Base-by-base conservation (phyloP, 345 rosid genomes). In the Salix koriyanagi region DNA sequence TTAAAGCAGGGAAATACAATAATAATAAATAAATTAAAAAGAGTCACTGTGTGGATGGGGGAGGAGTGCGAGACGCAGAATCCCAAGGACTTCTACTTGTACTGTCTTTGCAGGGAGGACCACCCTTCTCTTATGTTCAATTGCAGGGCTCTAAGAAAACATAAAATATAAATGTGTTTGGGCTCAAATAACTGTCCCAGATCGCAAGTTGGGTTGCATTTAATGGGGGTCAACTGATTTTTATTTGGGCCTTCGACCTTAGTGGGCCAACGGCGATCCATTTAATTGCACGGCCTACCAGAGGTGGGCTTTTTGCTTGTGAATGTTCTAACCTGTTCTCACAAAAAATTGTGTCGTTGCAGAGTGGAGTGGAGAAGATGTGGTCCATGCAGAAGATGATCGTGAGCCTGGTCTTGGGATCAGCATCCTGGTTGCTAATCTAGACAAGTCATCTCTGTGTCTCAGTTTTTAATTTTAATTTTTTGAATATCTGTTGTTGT, bases 331-430 rank as follows among this genome's bases (percentile, higher is more conserved):
- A 26, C 2, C 28, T 25, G 0, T 14, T 12, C 4, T 64, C 3
- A 11, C 32, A 32, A 25, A 5, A 44, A 44, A 21, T 32, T 1
- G 21, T 52, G 36, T 10, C 1, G 61, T 54, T 85, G 92, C 90
- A 89, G 92, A 88, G 88, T 32, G 90, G 85, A 72, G 89, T 42
- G n/a, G 86, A 79, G 81, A 83, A 83, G 79, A 58, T 77, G 34
- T 64, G 75, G 79, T 60, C 84, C 0, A 46, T 71, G 78, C 56
- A 70, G 74, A 81, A 52, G 81, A 68, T 89, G 83, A 81, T 10
- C 0, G 83, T 83, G 21, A 70, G 86, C 81, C 9, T 81, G 74
- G 85, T 60, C 25, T n/a, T 81, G 1, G 89, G 90, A 67, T 82
- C 79, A 76, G 83, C 74, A 1, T 23, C 83, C 67, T 78, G 75